Percentiles rank a stretch among this genome's conserved stretches.
Conservation (phyloP, 371 early-diverging fungal genomes). For the Mucor saturninus region DNA sequence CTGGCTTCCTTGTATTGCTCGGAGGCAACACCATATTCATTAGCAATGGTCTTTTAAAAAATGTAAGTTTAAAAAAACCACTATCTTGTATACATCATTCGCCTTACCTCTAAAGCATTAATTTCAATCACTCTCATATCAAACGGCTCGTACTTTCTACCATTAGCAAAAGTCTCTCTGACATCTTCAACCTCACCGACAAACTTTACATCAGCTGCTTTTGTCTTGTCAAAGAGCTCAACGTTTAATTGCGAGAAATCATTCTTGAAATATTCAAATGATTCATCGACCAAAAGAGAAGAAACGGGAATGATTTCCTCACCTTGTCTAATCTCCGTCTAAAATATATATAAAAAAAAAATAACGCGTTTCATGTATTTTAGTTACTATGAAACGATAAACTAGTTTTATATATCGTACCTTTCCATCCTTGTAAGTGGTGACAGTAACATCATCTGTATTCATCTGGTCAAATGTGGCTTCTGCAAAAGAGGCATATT, state of each 20-base stretch:
- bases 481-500: conserved; percentile 35
- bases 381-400: neutral
- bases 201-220: conserved; percentile 22
- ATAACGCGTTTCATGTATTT: conserved; percentile 13
- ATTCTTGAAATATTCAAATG: conserved; percentile 17
- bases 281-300: neutral
- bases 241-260: conserved; percentile 9
- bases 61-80: too few relatives aligned
- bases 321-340: conserved; percentile 21
- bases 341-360: conserved; percentile 7
- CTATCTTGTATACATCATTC: too few relatives aligned
- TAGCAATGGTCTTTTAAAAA: conserved; percentile 22
- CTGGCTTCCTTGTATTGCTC: conserved; percentile 39
- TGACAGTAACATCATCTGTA: conserved; percentile 15
- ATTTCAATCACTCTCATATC: conserved; percentile 26
- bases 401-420: neutral
- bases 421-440: conserved; percentile 15
- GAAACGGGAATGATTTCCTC: conserved; percentile 5
- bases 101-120: conserved; percentile 25
- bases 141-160: conserved; percentile 4
- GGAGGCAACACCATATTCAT: conserved; percentile 42
- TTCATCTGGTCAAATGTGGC: conserved; percentile 25
- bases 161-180: neutral
- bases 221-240: conserved; percentile 17
- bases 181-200: conserved; percentile 21